Conservation (phyloP, 2,329 filamentous ascomycete species). For the Cercospora berteroae region DNA sequence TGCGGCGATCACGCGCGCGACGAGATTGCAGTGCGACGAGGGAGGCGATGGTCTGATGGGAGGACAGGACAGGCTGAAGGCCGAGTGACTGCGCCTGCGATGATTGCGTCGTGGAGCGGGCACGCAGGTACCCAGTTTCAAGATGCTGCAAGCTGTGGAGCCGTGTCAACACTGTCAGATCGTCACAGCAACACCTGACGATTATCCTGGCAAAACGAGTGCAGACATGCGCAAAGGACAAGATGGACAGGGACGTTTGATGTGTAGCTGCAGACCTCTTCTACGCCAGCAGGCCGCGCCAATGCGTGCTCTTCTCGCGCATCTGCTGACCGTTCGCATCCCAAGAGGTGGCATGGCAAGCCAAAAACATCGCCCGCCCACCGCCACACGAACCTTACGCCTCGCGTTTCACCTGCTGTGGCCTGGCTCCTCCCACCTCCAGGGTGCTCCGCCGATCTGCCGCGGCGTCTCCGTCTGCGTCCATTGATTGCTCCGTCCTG, state of each 20-base stretch:
- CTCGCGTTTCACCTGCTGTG: not conserved
- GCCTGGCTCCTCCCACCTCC: not conserved
- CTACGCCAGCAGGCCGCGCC: not conserved
- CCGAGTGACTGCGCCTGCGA: slow-evolving; percentile 13
- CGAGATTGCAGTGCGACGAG: not conserved
- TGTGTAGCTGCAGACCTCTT: not conserved
- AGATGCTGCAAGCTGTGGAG: slow-evolving; percentile 4
- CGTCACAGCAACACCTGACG: slow-evolving; percentile 8
- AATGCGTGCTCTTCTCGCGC: not conserved
- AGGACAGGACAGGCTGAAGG: not conserved
- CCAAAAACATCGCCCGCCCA: slow-evolving; percentile 5
- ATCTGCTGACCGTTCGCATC: slow-evolving; percentile 5
- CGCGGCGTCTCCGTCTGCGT: not conserved
- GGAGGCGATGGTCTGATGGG: not conserved
- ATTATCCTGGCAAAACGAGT: not conserved
- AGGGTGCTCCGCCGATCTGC: slow-evolving; percentile 4
- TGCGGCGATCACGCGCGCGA: slow-evolving; percentile 4
- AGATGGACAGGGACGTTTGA: not conserved
- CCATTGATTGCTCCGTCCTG: not conserved
- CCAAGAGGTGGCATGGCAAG: not conserved
- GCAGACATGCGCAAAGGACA: not conserved
- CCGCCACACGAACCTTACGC: slow-evolving; percentile 8
- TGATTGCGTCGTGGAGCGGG: slow-evolving; percentile 19
- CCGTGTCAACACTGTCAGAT: slow-evolving; percentile 1
- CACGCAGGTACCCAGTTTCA: slow-evolving; percentile 7